These are phyloP conservation scores for Solanum pinnatisectum DNA, from an alignment of 257 asterid species.

Conservation along the genomic window DNA sequence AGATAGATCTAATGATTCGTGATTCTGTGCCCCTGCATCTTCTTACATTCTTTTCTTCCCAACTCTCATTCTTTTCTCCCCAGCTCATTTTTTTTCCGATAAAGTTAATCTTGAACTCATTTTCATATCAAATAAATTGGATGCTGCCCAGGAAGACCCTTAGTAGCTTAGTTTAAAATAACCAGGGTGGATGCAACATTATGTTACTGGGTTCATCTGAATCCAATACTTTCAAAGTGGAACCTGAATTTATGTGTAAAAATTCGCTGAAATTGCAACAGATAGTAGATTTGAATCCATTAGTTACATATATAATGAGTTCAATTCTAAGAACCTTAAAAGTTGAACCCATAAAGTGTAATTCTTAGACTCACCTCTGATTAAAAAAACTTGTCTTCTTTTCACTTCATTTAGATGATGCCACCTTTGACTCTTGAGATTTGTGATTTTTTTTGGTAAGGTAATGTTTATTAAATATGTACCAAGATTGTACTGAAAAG, in stretches of 20 bases:
- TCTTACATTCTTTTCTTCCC: not conserved
- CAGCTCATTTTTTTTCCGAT: no score
- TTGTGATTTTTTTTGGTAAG: not conserved
- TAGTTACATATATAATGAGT: not conserved
- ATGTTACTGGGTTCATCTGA: not conserved
- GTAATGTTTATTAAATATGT: not conserved
- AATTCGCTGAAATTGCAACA: not conserved
- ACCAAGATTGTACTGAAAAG: not conserved
- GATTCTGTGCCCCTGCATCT: not conserved
- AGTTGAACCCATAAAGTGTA: not conserved
- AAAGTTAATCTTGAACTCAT: no score
- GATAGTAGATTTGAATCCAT: not conserved
- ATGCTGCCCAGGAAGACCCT: not conserved
- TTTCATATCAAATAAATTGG: not conserved
- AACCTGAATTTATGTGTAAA: not conserved
- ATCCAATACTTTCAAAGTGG: not conserved
- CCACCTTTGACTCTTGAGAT: not conserved
- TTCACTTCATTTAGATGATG: not conserved
- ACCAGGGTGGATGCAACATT: not conserved
- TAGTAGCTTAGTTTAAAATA: not conserved
- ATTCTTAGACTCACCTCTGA: not conserved
- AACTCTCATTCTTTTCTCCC: not conserved
- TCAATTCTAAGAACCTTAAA: not conserved
- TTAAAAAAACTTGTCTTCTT: not conserved
- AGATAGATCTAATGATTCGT: not conserved